These are phyloP conservation scores for Syzygium syzygioides DNA, from an alignment of 441 rosid species.

Conservation along the genomic window DNA sequence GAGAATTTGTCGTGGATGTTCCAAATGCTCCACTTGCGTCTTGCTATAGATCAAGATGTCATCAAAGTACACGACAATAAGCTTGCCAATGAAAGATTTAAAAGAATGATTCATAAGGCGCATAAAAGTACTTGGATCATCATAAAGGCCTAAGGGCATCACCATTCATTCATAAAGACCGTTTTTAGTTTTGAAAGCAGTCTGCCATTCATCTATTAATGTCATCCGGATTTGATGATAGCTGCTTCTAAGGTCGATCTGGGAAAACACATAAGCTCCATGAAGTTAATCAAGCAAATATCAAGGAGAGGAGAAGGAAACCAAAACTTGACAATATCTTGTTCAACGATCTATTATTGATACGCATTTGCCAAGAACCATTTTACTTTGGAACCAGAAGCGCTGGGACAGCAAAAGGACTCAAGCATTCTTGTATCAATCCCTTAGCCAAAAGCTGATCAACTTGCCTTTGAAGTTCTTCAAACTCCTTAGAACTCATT, in stretches of 20 bases:
- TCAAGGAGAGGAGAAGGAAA: neutral
- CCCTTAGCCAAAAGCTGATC: too few relatives aligned
- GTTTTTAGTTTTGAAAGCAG: neutral
- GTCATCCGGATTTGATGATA: neutral
- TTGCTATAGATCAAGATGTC: too few relatives aligned
- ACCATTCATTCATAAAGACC: neutral
- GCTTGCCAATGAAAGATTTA: neutral
- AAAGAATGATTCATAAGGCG: neutral
- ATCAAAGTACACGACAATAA: too few relatives aligned
- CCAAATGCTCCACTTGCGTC: neutral
- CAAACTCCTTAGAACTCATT: fast-evolving
- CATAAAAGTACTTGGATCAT: neutral
- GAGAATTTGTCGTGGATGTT: neutral
- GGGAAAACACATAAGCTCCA: neutral
- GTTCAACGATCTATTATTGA: neutral
- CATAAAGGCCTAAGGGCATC: neutral
- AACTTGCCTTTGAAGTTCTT: neutral
- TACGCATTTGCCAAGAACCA: neutral
- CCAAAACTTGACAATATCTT: too few relatives aligned
- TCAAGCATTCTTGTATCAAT: neutral
- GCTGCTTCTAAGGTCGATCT: neutral
- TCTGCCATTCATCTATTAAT: neutral
- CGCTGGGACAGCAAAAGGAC: neutral
- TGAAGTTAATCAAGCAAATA: neutral
- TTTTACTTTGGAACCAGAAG: neutral